phyloP scores from a whole-genome alignment of 2,329 filamentous ascomycete species.

The Tolypocladium tundrense region DNA sequence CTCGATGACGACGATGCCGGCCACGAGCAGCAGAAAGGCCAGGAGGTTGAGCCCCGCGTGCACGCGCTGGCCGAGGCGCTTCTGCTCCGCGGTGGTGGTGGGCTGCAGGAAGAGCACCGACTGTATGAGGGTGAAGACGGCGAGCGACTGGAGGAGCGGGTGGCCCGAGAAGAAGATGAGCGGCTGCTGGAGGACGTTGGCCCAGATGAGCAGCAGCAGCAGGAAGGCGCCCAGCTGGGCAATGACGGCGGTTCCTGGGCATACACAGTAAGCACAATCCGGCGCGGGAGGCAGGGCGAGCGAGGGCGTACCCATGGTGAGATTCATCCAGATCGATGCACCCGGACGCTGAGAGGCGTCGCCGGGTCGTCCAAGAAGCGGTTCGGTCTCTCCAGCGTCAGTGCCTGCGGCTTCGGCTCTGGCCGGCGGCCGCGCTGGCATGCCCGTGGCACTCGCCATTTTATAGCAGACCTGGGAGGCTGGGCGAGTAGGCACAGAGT shows the following conservation, averaged over 20 bases:
- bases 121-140: slow-evolving; percentile 66
- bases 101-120: slow-evolving; percentile 80
- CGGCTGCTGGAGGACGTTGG: slow-evolving; percentile 56
- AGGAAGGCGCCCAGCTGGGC: slow-evolving; percentile 72
- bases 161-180: slow-evolving; percentile 82
- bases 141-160: slow-evolving; percentile 60
- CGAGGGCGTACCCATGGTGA: slow-evolving; percentile 55
- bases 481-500: neutral
- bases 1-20: slow-evolving; percentile 63
- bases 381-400: slow-evolving; percentile 27
- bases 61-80: slow-evolving; percentile 45
- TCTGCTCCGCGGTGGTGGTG: slow-evolving; percentile 67
- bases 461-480: neutral
- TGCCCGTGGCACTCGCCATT: slow-evolving; percentile 62
- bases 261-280: neutral
- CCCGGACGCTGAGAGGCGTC: slow-evolving; percentile 62
- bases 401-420: slow-evolving; percentile 9
- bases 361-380: slow-evolving; percentile 46
- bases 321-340: slow-evolving; percentile 56
- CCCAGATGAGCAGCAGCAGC: slow-evolving; percentile 68
- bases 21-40: slow-evolving; percentile 49
- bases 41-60: slow-evolving; percentile 64
- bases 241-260: slow-evolving; percentile 65
- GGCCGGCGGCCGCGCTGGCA: slow-evolving; percentile 40
- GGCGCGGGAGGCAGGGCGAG: neutral